These are phyloP conservation scores for Priceomyces medius DNA, from an alignment of 805 yeast genomes.

Conservation along the genomic window DNA sequence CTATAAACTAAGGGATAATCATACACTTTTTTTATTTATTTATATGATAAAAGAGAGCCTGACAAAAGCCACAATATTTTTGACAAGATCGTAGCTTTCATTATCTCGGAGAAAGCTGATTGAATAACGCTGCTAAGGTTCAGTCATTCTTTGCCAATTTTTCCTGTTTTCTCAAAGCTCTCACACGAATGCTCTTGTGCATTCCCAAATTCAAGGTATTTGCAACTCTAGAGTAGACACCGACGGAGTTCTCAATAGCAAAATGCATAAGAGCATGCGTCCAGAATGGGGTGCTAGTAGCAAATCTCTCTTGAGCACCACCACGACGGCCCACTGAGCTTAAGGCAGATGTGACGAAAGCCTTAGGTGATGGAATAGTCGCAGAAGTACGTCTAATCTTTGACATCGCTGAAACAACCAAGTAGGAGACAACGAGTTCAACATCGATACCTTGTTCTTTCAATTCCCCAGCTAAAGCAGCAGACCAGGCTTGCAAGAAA, in stretches of 20 bases:
- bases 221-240: slow-evolving; percentile 73
- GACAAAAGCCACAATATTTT: too few relatives aligned
- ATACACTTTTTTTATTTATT: too few relatives aligned
- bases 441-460: slow-evolving; percentile 72
- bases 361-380: slow-evolving; percentile 77
- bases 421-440: slow-evolving; percentile 78
- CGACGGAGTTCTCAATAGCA: slow-evolving; percentile 72
- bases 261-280: slow-evolving; percentile 91
- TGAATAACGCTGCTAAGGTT: too few relatives aligned
- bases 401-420: slow-evolving; percentile 95
- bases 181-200: slow-evolving; percentile 76
- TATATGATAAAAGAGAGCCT: too few relatives aligned
- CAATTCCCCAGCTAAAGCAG: slow-evolving; percentile 85
- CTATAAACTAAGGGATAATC: too few relatives aligned
- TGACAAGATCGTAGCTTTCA: too few relatives aligned
- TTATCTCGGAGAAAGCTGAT: too few relatives aligned
- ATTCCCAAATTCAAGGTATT: slow-evolving; percentile 65
- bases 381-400: slow-evolving; percentile 77
- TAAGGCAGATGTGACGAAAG: slow-evolving; percentile 74
- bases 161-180: slow-evolving; percentile 79
- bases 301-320: slow-evolving; percentile 91
- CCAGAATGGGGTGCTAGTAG: slow-evolving; percentile 89
- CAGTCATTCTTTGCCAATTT: slow-evolving; percentile 32
- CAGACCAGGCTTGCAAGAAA: slow-evolving; percentile 90
- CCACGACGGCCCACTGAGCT: slow-evolving; percentile 73